phyloP scores from a whole-genome alignment of 192 early-diverging fungal species.

The Chytriomyces sp. region DNA sequence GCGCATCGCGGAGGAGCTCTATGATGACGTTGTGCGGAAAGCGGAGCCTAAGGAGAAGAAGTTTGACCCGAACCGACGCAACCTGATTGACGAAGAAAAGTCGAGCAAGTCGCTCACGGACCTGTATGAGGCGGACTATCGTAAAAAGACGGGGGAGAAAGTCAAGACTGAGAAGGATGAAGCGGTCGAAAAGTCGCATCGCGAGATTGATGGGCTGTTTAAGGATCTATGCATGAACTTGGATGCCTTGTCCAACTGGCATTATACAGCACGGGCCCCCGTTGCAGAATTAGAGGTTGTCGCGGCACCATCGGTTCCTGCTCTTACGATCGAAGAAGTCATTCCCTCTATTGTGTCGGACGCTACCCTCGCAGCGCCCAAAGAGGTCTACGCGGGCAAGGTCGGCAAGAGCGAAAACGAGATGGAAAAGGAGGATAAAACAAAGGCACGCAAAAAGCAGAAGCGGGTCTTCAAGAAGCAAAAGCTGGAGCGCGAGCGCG shows the following conservation, averaged over 20 bases:
- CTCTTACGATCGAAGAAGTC: constrained; percentile 94
- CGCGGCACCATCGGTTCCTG: constrained; percentile 64
- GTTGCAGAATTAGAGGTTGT: constrained; percentile 75
- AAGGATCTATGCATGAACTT: constrained; percentile 79
- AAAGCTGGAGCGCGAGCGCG: constrained; percentile 43
- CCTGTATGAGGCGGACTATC: constrained; percentile 88
- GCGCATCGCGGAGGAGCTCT: constrained; percentile 85
- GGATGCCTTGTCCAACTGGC: constrained; percentile 92
- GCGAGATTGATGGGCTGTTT: constrained; percentile 78
- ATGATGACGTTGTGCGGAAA: constrained; percentile 94
- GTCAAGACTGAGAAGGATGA: constrained; percentile 73
- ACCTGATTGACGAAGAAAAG: constrained; percentile 84
- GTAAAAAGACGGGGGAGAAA: constrained; percentile 53
- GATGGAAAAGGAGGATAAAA: constrained; percentile 75
- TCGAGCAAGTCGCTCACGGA: constrained; percentile 87
- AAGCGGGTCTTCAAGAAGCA: constrained; percentile 73
- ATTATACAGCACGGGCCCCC: constrained; percentile 83
- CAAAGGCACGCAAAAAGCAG: constrained; percentile 62
- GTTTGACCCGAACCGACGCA: constrained; percentile 63
- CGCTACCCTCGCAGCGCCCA: constrained; percentile 80
- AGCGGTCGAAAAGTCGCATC: constrained; percentile 76
- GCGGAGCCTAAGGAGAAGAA: constrained; percentile 61
- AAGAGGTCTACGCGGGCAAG: constrained; percentile 84
- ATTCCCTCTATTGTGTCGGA: constrained; percentile 84
- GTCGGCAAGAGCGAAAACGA: constrained; percentile 79